A percentile compares a stretch with the other conserved stretches of the same genome.
phyloP scores from a whole-genome alignment of 2,329 filamentous ascomycete genomes.

The Fusarium xylarioides region DNA sequence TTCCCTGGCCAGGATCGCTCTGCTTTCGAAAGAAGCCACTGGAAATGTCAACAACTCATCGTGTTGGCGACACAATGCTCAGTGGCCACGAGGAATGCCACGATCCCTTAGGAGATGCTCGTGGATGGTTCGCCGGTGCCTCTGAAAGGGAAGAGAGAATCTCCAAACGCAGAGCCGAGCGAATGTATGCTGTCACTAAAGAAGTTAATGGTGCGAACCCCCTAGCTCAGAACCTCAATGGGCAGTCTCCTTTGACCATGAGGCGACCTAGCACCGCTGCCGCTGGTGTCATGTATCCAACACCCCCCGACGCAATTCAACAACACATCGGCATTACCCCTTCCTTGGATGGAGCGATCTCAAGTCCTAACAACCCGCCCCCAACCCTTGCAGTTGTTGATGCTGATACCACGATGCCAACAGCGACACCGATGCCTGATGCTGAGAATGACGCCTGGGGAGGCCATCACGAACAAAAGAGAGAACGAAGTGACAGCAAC shows the following conservation, averaged over 20 bases:
- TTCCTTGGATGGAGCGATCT: slow-evolving; percentile 63
- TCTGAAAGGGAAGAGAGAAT: slow-evolving; percentile 59
- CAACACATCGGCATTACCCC: slow-evolving; percentile 62
- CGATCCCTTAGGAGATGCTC: slow-evolving; percentile 60
- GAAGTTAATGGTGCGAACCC: slow-evolving; percentile 56
- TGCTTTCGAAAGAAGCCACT: slow-evolving; percentile 61
- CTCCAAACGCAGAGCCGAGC: slow-evolving; percentile 60
- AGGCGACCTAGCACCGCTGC: slow-evolving; percentile 59
- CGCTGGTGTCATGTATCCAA: slow-evolving; percentile 72
- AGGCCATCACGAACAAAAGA: slow-evolving; percentile 54
- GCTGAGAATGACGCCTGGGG: slow-evolving; percentile 45
- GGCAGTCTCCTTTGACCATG: slow-evolving; percentile 61
- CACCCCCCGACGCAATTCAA: slow-evolving; percentile 73
- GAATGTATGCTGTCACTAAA: slow-evolving; percentile 53
- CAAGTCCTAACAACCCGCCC: slow-evolving; percentile 62
- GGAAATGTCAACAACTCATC: slow-evolving; percentile 51
- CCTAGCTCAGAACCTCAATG: slow-evolving; percentile 55
- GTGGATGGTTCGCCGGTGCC: slow-evolving; percentile 57
- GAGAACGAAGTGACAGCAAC: slow-evolving; percentile 54
- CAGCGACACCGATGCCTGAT: slow-evolving; percentile 31
- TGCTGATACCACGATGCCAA: slow-evolving; percentile 37
- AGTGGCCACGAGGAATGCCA: slow-evolving; percentile 54
- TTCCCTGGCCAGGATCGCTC: slow-evolving; percentile 64
- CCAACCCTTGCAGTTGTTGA: slow-evolving; percentile 46
- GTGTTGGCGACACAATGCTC: slow-evolving; percentile 51